phyloP scores from a whole-genome alignment of 2,329 filamentous ascomycete species.

The Fusarium fracticaudum region DNA sequence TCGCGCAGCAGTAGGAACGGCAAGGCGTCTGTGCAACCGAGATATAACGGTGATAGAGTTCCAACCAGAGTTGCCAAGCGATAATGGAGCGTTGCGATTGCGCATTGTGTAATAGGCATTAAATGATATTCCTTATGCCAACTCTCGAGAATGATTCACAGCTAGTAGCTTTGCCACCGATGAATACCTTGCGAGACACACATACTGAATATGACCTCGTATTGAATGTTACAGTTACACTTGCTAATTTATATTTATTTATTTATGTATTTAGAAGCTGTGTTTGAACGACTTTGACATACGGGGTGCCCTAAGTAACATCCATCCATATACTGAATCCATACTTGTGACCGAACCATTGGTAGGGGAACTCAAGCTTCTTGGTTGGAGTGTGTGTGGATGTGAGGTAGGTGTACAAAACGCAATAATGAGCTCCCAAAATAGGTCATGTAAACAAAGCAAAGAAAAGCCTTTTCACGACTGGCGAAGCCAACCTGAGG shows the following conservation, averaged over 20 bases:
- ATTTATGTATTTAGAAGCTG: neutral
- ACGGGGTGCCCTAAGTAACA: neutral
- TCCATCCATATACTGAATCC: neutral
- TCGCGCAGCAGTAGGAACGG: constrained; percentile 38
- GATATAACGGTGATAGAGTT: constrained; percentile 50
- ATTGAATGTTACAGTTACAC: neutral
- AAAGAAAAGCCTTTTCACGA: neutral
- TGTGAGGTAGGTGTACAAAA: neutral
- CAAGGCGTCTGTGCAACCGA: constrained; percentile 41
- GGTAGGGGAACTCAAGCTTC: neutral
- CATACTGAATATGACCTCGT: neutral
- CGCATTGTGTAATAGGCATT: neutral
- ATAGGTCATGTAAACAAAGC: neutral
- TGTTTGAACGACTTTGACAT: neutral
- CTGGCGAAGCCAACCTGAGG: neutral
- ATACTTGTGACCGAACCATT: neutral
- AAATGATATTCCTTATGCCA: constrained; percentile 12
- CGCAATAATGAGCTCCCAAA: neutral
- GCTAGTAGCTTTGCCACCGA: neutral
- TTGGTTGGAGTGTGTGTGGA: neutral
- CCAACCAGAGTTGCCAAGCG: constrained; percentile 47
- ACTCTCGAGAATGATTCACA: neutral
- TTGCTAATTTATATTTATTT: neutral
- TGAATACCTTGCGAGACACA: neutral
- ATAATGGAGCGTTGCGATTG: constrained; percentile 12